Evolutionary conservation across 441 rosid species (phyloP).

Genomic region (Raphanus hybrid): DNA sequence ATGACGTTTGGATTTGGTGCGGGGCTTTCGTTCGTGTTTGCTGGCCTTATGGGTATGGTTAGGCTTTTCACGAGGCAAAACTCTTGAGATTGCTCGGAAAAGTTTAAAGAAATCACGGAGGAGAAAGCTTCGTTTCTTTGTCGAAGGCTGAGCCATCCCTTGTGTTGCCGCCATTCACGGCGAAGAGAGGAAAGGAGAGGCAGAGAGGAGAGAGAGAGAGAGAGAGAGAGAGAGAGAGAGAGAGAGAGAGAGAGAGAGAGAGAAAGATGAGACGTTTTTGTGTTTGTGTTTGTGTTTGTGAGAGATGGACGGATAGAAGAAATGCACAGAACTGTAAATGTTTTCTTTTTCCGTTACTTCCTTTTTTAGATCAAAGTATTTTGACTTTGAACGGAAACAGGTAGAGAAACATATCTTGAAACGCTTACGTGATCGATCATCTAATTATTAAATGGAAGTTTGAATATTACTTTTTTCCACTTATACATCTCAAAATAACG

Average conservation of each 20-base stretch:
- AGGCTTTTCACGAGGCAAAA: slow-evolving; percentile 43
- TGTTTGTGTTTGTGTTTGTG: background rate
- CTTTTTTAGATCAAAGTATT: slow-evolving; percentile 3
- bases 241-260: background rate
- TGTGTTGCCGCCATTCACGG: slow-evolving; percentile 49
- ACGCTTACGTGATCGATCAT: background rate
- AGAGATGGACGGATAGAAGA: slow-evolving; percentile 13
- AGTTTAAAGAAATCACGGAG: slow-evolving; percentile 42
- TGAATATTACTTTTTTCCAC: no score
- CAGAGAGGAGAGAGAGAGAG: background rate
- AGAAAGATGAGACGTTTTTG: background rate
- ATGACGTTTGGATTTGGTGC: slow-evolving; percentile 28
- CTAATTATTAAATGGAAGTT: background rate
- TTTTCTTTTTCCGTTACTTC: slow-evolving; percentile 5
- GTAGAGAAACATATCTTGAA: background rate
- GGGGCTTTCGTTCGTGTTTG: slow-evolving; percentile 19
- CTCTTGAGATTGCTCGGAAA: slow-evolving; percentile 38
- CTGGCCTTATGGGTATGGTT: slow-evolving; percentile 12
- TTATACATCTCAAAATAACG: no score
- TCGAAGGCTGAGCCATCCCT: slow-evolving; percentile 44
- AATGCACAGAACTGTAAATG: slow-evolving; percentile 15
- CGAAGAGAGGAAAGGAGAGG: slow-evolving; percentile 14
- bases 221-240: no score
- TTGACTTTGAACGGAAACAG: slow-evolving; percentile 9
- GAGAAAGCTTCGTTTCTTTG: slow-evolving; percentile 44